Evolutionary conservation across 202 grass and related monocot genomes (phyloP).

Genomic region (Brachypodium distachyon): DNA sequence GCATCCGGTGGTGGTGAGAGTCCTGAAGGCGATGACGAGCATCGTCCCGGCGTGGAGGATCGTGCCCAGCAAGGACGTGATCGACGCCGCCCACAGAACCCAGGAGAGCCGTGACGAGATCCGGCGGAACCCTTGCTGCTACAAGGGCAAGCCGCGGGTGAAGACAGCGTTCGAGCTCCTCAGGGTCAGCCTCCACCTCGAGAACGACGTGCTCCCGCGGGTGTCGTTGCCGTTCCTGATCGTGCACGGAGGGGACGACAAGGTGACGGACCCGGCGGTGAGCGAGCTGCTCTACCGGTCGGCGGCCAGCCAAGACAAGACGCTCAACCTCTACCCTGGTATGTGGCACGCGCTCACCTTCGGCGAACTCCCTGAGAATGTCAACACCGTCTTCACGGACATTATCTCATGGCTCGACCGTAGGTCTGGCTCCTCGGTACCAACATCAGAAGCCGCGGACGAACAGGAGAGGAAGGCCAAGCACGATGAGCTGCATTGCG

Average conservation of each 20-base stretch:
- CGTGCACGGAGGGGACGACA: background rate
- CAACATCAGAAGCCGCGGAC: too few relatives aligned
- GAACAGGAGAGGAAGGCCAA: too few relatives aligned
- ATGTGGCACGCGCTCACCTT: constrained; percentile 9
- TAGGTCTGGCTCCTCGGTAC: background rate
- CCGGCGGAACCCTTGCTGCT: background rate
- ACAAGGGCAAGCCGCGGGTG: background rate
- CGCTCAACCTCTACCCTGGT: background rate
- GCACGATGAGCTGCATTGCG: too few relatives aligned
- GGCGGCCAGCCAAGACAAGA: background rate
- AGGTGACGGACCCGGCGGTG: background rate
- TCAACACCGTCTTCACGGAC: background rate
- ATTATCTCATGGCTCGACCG: background rate
- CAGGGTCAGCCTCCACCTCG: background rate
- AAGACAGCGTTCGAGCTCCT: background rate
- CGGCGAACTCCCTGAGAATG: background rate
- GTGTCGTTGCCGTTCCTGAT: background rate
- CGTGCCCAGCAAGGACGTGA: background rate
- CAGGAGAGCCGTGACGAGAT: constrained; percentile 4
- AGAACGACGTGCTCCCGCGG: background rate
- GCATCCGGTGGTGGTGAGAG: background rate
- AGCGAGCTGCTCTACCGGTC: background rate
- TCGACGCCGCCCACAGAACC: background rate
- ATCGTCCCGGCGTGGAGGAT: background rate
- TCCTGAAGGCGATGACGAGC: background rate